Base-by-base conservation (phyloP, 495 filamentous ascomycete species). In the Staphylotrichum longicolle region DNA sequence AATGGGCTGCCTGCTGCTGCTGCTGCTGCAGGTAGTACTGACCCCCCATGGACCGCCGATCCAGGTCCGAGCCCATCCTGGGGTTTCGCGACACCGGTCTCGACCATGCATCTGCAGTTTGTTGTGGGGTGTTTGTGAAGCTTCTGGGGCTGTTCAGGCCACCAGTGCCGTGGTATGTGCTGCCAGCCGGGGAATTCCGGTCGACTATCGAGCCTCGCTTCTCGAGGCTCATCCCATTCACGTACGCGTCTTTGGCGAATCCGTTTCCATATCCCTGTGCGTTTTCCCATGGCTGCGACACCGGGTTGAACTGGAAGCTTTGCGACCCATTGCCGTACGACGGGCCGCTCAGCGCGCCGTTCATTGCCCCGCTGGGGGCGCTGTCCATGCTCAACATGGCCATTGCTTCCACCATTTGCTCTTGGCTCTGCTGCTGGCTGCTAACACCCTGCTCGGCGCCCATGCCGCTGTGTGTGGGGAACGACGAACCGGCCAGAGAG, bases 71-170 rank as follows among this genome's bases (percentile, higher is more conserved):
- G 6, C 58, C 63, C 14, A 67, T 46, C 48, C 70, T 66, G 8
- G 66, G 68, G 54, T 76, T 74, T 45, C 75, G 70, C n/a, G 75
- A 73, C 0, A 62, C 52, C 9, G 75, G 72, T 37, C 70, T 67
- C 15, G 63, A 65, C 76, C 76, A 80, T 8, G 64, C 74, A 9
- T 78, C 74, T 6, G 65, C 58, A 34, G 68, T 68, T 2, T 70
- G 70, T 42, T 84, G 78, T 3, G 82, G 80, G 45, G 77, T 82
- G 10, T 79, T 77, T 1, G 74, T 73, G 14, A 80, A 75, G 64
- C 83, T 86, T 58, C 86, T 82, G 2, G 87, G 80, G 64, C 82
- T 86, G 50, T 80, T 82, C 53, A 86, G 63, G 47, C 34, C 56
- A 20, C 41, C 37, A 30, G 42, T 37, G 1, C 73, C 73, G 7